phyloP scores from a whole-genome alignment of 164 flowering plant species.

The Aristolochia fimbriata region DNA sequence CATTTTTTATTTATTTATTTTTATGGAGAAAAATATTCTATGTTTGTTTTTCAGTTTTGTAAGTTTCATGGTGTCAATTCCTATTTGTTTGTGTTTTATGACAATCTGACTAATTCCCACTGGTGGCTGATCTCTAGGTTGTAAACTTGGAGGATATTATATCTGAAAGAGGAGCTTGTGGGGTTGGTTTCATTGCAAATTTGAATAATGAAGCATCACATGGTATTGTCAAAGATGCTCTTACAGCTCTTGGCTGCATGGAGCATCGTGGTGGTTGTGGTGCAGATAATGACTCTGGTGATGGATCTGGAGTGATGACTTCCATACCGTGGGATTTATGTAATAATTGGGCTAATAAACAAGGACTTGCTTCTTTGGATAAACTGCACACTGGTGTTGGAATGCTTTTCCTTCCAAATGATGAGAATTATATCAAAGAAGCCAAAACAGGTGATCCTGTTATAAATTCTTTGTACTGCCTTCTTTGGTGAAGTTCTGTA shows the following conservation, averaged over 20 bases:
- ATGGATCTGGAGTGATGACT: slow-evolving; percentile 96
- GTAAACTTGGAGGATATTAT: slow-evolving; percentile 77
- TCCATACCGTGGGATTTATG: slow-evolving; percentile 94
- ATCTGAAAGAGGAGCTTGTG: slow-evolving; percentile 98
- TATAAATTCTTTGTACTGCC: background rate
- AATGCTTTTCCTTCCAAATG: slow-evolving; percentile 90
- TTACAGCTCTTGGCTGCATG: slow-evolving; percentile 96
- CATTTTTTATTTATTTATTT: too few species aligned
- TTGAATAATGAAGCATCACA: slow-evolving; percentile 76
- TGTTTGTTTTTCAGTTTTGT: background rate
- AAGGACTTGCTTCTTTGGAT: slow-evolving; percentile 71
- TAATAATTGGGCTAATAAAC: slow-evolving; percentile 67
- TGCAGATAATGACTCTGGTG: slow-evolving; percentile 99
- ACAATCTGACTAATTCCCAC: background rate
- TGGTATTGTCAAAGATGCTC: slow-evolving; percentile 71
- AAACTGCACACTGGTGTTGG: slow-evolving; percentile 87
- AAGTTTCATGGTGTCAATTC: too few species aligned
- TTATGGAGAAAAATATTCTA: background rate
- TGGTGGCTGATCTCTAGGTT: slow-evolving; percentile 30
- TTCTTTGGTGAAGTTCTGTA: background rate
- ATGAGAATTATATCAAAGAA: slow-evolving; percentile 42
- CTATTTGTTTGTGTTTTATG: background rate
- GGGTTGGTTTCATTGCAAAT: slow-evolving; percentile 97
- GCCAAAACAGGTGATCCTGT: slow-evolving; percentile 60
- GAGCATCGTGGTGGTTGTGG: slow-evolving; percentile 99